Evolutionary conservation across 2,329 filamentous ascomycete species (phyloP), one percentile per base, ranked within the genome.

Genomic region (Aspergillus viridinutans): DNA sequence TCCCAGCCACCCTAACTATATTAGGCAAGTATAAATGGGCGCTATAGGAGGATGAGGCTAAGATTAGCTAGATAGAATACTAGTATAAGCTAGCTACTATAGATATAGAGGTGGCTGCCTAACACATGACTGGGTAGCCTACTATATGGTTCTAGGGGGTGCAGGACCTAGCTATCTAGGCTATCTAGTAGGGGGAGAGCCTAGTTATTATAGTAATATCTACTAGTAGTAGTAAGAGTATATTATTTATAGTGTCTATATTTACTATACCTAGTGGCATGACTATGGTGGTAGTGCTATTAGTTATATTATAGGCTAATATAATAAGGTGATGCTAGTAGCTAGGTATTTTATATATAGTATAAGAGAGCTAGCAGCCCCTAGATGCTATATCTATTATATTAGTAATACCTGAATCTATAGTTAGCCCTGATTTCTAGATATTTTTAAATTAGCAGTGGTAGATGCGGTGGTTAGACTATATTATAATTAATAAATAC

Each of bases 401-500:
- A 3, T 26, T 62, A 3, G 55, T 61, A 0, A 61, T 49, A 3
- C 54, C 57, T 12, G 52, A 61, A 23, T 61, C 54, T 1, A n/a
- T 49, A 0, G 28, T 45, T 3, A 45, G 25, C 12, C 28, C 20
- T 1, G 25, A 58, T 25, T 60, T 58, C 25, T n/a, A 43, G 32
- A 45, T 1, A 5, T 59, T 59, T 32, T 26, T 59, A 4, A 54
- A 54, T 6, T 20, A 23, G 21, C 4, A 49, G 38, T 38, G 20
- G 35, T 12, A 21, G 17, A 26, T 42, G 10, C 25, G 35, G 47
- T 49, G 38, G 26, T 28, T 58, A 9, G 53, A 60, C 42, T 23
- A 45, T 1, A 54, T 60, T 17, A n/a, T 60, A 2, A 52, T 59
- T 6, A 21, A 61, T 20, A 12, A 61, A 49, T 63, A n/a, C 42